Base-by-base conservation (phyloP, 2,329 filamentous ascomycete genomes). In the Pseudonectria foliicola region DNA sequence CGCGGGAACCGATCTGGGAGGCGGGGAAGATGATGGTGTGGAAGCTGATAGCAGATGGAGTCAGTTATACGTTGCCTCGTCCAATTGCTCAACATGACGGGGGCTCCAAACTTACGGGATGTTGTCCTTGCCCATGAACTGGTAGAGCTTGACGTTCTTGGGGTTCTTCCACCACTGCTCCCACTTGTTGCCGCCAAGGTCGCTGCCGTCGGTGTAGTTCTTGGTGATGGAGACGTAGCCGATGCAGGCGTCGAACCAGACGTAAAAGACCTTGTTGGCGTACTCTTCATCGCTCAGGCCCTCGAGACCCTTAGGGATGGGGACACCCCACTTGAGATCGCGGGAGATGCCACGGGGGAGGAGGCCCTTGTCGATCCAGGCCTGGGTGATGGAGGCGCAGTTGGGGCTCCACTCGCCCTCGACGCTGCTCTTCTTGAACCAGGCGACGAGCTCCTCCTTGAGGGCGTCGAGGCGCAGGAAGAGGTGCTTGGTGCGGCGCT, bases 151-250 rank as follows among this genome's bases (percentile, higher is more conserved):
- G 31, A 95, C 88, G 24, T 94, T 73, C 29, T 94, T 82, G 0
- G 87, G 86, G 59, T 93, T 83, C 55, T 83, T 80, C 89, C 89
- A 95, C 89, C 89, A 95, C 55, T 85, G 75, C 66, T 94, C 80
- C 89, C 89, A 95, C 43, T 93, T 73, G 29, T 80, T 73, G 27
- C 66, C 63, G 4, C 55, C 50, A 11, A 57, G 43, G 40, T 70
- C 55, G 34, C 61, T 59, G 11, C 60, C 56, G 35, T 76, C 70
- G 5, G 88, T 95, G 60, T 94, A 94, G 50, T 79, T 88, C 45
- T 85, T 86, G 2, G 89, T 95, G 49, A 95, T 95, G 2, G 87
- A 94, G n/a, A 88, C 81, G 58, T 95, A 95, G 13, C 89, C 89
- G 53, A 95, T 92, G 61, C 85, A 92, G 35, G 86, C 86, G 57